These are phyloP conservation scores for Fusarium sp. DNA, from an alignment of 2,329 filamentous ascomycete species.

Conservation along the genomic window DNA sequence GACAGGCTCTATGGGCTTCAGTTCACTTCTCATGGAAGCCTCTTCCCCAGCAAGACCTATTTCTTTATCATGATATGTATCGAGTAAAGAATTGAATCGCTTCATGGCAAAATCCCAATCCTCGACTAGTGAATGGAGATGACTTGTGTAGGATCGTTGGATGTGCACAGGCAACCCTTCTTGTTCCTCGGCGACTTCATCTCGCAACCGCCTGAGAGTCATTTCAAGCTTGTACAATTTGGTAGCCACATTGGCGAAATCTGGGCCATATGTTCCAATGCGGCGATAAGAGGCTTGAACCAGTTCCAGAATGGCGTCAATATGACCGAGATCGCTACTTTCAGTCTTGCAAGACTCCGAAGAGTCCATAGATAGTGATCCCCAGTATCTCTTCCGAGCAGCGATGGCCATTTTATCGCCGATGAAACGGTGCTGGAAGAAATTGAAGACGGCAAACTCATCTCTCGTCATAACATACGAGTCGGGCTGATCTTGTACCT, in stretches of 20 bases:
- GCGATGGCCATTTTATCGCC: conserved; percentile 58
- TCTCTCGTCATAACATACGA: conserved; percentile 77
- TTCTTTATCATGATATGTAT: not conserved
- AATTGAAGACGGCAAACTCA: conserved; percentile 90
- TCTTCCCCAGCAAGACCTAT: not conserved
- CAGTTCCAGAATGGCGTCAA: not conserved
- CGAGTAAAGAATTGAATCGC: not conserved
- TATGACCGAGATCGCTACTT: not conserved
- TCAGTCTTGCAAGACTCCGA: not conserved
- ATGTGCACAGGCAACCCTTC: not conserved
- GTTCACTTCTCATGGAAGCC: not conserved
- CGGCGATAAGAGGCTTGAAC: not conserved
- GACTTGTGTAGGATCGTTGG: not conserved
- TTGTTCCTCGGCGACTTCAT: not conserved
- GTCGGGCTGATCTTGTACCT: conserved; percentile 70
- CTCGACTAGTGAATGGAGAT: not conserved
- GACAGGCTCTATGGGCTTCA: not conserved
- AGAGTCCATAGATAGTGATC: conserved; percentile 28
- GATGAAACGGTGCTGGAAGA: conserved; percentile 74
- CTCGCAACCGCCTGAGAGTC: not conserved
- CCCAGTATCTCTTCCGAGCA: conserved; percentile 65
- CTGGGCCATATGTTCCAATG: not conserved
- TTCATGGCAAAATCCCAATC: not conserved
- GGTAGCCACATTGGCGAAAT: not conserved
- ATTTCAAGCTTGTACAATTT: not conserved